Conservation (phyloP, 2,329 filamentous ascomycete genomes). For the Tolypocladium cylindrosporum region DNA sequence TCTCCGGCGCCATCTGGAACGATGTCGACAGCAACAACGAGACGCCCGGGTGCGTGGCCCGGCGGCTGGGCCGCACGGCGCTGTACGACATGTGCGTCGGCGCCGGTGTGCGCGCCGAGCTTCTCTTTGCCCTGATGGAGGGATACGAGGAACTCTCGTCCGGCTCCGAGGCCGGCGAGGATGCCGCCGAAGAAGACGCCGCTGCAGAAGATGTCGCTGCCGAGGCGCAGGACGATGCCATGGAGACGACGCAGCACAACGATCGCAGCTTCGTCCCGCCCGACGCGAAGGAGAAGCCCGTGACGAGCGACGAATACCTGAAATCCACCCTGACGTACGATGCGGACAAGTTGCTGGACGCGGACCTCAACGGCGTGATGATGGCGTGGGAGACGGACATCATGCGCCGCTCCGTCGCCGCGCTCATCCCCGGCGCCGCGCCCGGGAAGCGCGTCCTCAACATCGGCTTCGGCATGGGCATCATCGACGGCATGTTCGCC, state of each 20-base stretch:
- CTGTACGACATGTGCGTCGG: slow-evolving; percentile 80
- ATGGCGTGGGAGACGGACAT: slow-evolving; percentile 88
- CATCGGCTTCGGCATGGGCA: slow-evolving; percentile 86
- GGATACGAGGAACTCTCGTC: slow-evolving; percentile 67
- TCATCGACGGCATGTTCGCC: slow-evolving; percentile 70
- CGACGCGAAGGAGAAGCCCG: slow-evolving; percentile 29
- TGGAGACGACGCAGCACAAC: slow-evolving; percentile 17
- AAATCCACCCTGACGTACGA: slow-evolving; percentile 55
- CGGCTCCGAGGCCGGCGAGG: slow-evolving; percentile 38
- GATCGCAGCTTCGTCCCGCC: slow-evolving; percentile 22
- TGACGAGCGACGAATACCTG: slow-evolving; percentile 60
- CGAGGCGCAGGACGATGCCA: slow-evolving; percentile 16
- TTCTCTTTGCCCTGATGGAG: slow-evolving; percentile 73
- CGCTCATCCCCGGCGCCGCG: slow-evolving; percentile 39
- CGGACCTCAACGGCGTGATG: slow-evolving; percentile 77
- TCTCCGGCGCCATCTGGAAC: slow-evolving; percentile 95
- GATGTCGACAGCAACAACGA: slow-evolving; percentile 79
- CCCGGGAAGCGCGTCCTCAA: slow-evolving; percentile 65
- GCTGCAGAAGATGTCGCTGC: slow-evolving; percentile 20
- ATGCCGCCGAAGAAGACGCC: slow-evolving; percentile 25
- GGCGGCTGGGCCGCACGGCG: slow-evolving; percentile 53
- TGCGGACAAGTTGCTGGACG: slow-evolving; percentile 59
- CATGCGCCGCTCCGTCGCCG: slow-evolving; percentile 67
- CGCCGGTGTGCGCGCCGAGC: slow-evolving; percentile 81
- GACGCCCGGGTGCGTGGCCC: slow-evolving; percentile 83